Evolutionary conservation across 2,329 filamentous ascomycete species (phyloP), one percentile per base, ranked within the genome.

Genomic region (Onygenales sp.): DNA sequence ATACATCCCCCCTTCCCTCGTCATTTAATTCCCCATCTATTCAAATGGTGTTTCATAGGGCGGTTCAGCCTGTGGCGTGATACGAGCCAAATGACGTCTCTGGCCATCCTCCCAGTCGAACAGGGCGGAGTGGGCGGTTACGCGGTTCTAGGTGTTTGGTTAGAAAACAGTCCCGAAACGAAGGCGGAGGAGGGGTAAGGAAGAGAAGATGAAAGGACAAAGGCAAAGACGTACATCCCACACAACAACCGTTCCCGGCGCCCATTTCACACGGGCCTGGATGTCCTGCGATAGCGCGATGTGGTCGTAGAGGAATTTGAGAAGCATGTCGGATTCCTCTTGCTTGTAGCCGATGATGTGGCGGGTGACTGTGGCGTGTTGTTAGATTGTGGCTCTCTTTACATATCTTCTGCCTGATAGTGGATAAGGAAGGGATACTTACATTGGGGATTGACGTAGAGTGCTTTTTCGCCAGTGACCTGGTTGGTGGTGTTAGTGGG

Each of bases 361-460:
- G 49, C 88, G 83, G 4, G 87, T 92, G 72, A 93, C 84, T 51
- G 17, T 32, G 7, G 5, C 52, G 47, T 49, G 47, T 49, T 49
- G 21, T 27, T 27, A 27, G 21, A 27, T 27, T 27, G 21, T 27
- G 17, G 17, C 17, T 17, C 17, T 17, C 17, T 17, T 17, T 17
- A 17, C 21, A 3, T 27, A 27, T 27, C 21, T 27, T 27, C 4
- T 27, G 21, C 4, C 3, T 27, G 21, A 27, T 27, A 27, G 21
- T 27, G 2, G 2, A 8, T 11, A 2, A 14, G 42, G 44, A 2
- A 14, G 42, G 44, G 54, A 31, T 55, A 69, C 82, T 77, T 71
- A 87, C 85, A 95, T 65, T 92, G 87, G 3, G 85, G 85, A 67
- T 94, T 95, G 32, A 94, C 81, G 60, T 81, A 94, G 6, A 95